Conservation (phyloP, 2,329 filamentous ascomycete genomes). For the Neonectria faginata region DNA sequence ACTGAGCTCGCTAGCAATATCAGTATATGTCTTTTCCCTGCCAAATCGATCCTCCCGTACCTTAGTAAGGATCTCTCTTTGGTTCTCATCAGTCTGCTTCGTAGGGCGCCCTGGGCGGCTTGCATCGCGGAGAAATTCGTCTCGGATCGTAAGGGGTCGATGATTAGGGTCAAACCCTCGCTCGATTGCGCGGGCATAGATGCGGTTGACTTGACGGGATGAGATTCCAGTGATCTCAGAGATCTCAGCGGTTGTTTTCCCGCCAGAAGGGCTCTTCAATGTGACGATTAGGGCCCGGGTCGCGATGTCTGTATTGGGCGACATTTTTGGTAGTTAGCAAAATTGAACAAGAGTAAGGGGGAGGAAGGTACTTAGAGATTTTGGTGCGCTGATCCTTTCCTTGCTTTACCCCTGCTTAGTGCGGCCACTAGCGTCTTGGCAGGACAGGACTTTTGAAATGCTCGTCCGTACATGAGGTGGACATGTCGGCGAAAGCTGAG, state of each 20-base stretch:
- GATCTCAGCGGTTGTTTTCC: conserved; percentile 10
- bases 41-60: too few relatives aligned
- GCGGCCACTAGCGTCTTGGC: neutral
- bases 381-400: neutral
- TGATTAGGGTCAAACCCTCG: conserved; percentile 20
- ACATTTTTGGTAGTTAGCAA: neutral
- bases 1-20: too few relatives aligned
- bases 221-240: conserved; percentile 4
- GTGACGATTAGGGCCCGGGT: conserved; percentile 16
- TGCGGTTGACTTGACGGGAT: conserved; percentile 9
- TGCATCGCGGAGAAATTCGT: too few relatives aligned
- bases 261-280: neutral
- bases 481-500: too few relatives aligned
- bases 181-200: conserved; percentile 19
- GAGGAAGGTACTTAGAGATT: neutral
- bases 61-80: too few relatives aligned
- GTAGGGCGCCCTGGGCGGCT: too few relatives aligned
- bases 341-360: neutral
- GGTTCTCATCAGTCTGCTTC: too few relatives aligned
- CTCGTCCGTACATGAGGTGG: too few relatives aligned
- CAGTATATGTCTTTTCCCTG: too few relatives aligned
- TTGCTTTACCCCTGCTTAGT: too few relatives aligned
- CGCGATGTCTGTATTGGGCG: conserved; percentile 10
- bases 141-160: conserved; percentile 4
- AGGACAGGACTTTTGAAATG: too few relatives aligned